phyloP scores from a whole-genome alignment of 495 filamentous ascomycete genomes.

The Letharia columbiana region DNA sequence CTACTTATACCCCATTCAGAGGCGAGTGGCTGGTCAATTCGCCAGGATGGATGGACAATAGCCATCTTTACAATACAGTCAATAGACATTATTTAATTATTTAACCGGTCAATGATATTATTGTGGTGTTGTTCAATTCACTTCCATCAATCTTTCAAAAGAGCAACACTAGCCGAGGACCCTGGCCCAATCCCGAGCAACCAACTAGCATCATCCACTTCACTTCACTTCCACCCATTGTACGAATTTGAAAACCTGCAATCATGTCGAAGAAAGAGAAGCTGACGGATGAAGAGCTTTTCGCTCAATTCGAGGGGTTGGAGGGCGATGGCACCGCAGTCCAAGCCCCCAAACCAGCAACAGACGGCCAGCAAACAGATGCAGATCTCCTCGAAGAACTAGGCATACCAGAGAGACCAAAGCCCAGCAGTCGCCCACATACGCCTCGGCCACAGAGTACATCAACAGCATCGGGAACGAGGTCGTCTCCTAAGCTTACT shows the following conservation, averaged over 20 bases:
- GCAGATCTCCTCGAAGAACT: conserved; percentile 79
- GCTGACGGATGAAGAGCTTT: conserved; percentile 68
- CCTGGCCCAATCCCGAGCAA: neutral
- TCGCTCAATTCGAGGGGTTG: conserved; percentile 57
- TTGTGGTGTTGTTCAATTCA: neutral
- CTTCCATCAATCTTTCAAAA: neutral
- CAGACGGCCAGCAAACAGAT: conserved; percentile 41
- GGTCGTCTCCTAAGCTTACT: conserved; percentile 50
- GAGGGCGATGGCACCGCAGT: conserved; percentile 48
- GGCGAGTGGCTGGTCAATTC: neutral
- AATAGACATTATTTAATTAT: neutral
- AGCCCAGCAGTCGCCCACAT: conserved; percentile 61
- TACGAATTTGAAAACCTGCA: conserved; percentile 39
- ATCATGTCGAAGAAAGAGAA: conserved; percentile 34
- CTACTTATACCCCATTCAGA: neutral
- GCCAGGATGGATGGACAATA: neutral
- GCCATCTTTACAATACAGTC: neutral
- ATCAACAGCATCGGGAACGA: conserved; percentile 37
- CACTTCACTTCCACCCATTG: neutral
- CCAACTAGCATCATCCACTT: neutral
- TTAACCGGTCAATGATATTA: neutral
- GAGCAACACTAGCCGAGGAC: neutral
- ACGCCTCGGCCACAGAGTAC: conserved; percentile 59
- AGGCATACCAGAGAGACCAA: conserved; percentile 63
- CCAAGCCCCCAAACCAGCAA: conserved; percentile 34